These are phyloP conservation scores for Trifolium dubium DNA, from an alignment of 306 rosid genomes.

Conservation along the genomic window DNA sequence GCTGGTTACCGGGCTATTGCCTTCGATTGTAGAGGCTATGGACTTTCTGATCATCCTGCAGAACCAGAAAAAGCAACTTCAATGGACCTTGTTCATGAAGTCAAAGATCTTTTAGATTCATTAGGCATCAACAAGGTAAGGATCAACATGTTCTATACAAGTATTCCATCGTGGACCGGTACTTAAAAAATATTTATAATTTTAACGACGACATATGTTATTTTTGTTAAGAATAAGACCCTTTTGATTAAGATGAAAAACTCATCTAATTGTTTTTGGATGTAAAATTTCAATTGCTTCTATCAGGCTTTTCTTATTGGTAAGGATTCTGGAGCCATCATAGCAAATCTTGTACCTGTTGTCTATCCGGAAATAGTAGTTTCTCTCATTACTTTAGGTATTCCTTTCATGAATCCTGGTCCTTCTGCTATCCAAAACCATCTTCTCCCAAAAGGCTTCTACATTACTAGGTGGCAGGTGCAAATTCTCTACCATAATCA, in stretches of 20 bases:
- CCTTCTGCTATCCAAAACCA: constrained; percentile 45
- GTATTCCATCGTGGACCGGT: too few species aligned
- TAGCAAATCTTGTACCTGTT: constrained; percentile 51
- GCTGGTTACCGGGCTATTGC: constrained; percentile 73
- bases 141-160: not conserved
- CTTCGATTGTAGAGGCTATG: constrained; percentile 76
- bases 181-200: too few species aligned
- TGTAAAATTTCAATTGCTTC: not conserved
- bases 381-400: constrained; percentile 55
- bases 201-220: too few species aligned
- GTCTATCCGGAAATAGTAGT: constrained; percentile 55
- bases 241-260: constrained; percentile 12
- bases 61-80: constrained; percentile 59
- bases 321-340: constrained; percentile 60
- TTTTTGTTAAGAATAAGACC: not conserved
- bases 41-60: constrained; percentile 69
- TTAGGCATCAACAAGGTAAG: constrained; percentile 61
- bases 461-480: constrained; percentile 63
- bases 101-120: constrained; percentile 57
- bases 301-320: constrained; percentile 61
- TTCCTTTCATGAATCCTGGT: constrained; percentile 60
- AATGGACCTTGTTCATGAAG: constrained; percentile 54
- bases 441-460: constrained; percentile 65
- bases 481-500: not conserved
- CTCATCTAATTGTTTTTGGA: constrained; percentile 7